phyloP scores from a whole-genome alignment of 192 early-diverging fungal genomes.

The Coemansia sp. region DNA sequence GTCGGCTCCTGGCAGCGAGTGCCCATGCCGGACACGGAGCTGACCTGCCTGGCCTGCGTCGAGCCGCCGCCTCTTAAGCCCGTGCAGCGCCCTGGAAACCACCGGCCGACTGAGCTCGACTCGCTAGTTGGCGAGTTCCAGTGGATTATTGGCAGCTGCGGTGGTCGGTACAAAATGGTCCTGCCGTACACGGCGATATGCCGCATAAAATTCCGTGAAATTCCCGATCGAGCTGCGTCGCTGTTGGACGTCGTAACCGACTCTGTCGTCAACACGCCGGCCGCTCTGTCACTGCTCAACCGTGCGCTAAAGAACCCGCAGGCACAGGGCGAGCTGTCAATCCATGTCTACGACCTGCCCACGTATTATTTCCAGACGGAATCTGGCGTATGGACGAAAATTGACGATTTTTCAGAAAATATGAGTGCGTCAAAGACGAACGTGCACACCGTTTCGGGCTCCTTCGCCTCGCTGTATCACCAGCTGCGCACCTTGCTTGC shows the following conservation, averaged over 20 bases:
- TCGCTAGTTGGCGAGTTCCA: constrained; percentile 54
- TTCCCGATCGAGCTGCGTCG: constrained; percentile 32
- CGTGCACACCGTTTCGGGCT: constrained; percentile 42
- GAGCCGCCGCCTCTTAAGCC: constrained; percentile 50
- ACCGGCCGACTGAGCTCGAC: constrained; percentile 53
- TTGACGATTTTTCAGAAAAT: constrained; percentile 51
- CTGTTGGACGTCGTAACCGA: constrained; percentile 37
- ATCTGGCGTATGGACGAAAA: constrained; percentile 36
- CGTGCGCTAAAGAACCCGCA: constrained; percentile 44
- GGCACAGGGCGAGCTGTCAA: constrained; percentile 46
- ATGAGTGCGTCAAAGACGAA: constrained; percentile 32
- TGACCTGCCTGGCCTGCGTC: constrained; percentile 49
- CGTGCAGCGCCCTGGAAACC: constrained; percentile 53
- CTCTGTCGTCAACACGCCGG: constrained; percentile 41
- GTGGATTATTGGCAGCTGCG: constrained; percentile 49
- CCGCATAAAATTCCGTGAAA: constrained; percentile 50
- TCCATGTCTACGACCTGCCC: constrained; percentile 48
- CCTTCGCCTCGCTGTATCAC: constrained; percentile 41
- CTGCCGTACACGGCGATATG: constrained; percentile 49
- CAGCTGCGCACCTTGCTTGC: constrained; percentile 51
- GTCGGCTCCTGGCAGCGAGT: constrained; percentile 53
- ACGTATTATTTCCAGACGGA: constrained; percentile 43
- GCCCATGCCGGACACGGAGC: constrained; percentile 46
- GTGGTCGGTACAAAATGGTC: constrained; percentile 55
- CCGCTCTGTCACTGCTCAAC: constrained; percentile 37